Conservation (phyloP, 225 moss, liverwort and hornwort species). For the Marchantia paleacea region DNA sequence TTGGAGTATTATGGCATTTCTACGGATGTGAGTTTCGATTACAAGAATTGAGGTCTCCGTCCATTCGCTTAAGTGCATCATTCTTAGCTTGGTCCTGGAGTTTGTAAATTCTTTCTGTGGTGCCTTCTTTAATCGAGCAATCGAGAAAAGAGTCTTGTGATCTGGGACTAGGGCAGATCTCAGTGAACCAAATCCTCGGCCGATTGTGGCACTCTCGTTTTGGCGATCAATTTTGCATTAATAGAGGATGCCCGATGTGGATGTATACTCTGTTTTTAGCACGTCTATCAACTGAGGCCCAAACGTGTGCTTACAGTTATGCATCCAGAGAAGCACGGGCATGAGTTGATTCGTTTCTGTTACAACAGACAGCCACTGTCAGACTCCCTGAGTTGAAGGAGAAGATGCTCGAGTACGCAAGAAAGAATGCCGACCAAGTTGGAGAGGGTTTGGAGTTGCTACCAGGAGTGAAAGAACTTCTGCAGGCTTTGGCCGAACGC, state of each 20-base stretch:
- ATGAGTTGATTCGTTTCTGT: constrained; percentile 44
- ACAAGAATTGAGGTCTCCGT: constrained; percentile 5
- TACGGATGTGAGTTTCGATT: constrained; percentile 45
- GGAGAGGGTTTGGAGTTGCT: constrained; percentile 83
- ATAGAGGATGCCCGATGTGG: not conserved
- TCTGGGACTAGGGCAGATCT: not conserved
- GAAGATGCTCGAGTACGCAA: constrained; percentile 85
- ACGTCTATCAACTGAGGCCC: constrained; percentile 15
- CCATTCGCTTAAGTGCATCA: not conserved
- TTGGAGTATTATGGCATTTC: constrained; percentile 82
- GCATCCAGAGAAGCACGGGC: constrained; percentile 23
- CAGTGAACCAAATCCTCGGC: not conserved
- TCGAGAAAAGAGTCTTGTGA: not conserved
- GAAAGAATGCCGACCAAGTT: constrained; percentile 64
- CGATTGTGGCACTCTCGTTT: not conserved
- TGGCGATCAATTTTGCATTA: not conserved
- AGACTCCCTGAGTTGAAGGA: constrained; percentile 78
- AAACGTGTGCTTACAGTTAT: constrained; percentile 24
- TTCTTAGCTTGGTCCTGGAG: not conserved
- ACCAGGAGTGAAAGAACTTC: constrained; percentile 67
- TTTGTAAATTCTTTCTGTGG: not conserved
- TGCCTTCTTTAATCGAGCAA: not conserved
- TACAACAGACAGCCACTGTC: constrained; percentile 64
- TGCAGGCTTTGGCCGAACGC: constrained; percentile 62
- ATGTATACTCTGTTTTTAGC: constrained; percentile 2